phyloP scores from a whole-genome alignment of 2,329 filamentous ascomycete species.

The Apiospora arundinis region DNA sequence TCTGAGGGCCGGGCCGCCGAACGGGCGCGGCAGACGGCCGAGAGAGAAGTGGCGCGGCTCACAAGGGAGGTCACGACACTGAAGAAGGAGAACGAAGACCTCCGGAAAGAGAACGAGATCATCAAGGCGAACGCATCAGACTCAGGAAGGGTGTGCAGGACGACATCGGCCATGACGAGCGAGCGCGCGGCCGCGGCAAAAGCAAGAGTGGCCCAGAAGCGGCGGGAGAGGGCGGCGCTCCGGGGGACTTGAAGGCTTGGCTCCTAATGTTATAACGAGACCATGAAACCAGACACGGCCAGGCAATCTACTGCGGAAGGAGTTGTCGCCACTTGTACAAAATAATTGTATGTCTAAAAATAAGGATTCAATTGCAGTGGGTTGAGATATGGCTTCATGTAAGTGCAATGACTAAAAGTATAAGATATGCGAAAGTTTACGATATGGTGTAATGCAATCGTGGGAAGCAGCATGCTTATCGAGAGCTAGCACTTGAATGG shows the following conservation, averaged over 20 bases:
- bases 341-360: background rate
- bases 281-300: conserved; percentile 28
- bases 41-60: conserved; percentile 62
- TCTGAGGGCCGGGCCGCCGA: background rate
- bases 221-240: conserved; percentile 13
- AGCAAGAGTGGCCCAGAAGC: conserved; percentile 17
- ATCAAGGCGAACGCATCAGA: conserved; percentile 1
- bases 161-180: conserved; percentile 14
- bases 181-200: conserved; percentile 21
- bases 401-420: conserved; percentile 12
- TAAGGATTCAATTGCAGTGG: background rate
- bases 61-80: conserved; percentile 58
- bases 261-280: conserved; percentile 19
- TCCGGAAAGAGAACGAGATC: conserved; percentile 19
- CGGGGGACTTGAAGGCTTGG: background rate
- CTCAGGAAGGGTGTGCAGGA: background rate
- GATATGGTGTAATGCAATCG: conserved; percentile 10
- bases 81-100: conserved; percentile 37
- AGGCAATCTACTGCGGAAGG: background rate
- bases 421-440: conserved; percentile 9
- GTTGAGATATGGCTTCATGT: background rate
- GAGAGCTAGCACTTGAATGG: background rate
- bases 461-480: background rate
- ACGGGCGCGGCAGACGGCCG: conserved; percentile 32
- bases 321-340: background rate